Base-by-base conservation (phyloP, 2,329 filamentous ascomycete species). In the Hypoxylon sp. region DNA sequence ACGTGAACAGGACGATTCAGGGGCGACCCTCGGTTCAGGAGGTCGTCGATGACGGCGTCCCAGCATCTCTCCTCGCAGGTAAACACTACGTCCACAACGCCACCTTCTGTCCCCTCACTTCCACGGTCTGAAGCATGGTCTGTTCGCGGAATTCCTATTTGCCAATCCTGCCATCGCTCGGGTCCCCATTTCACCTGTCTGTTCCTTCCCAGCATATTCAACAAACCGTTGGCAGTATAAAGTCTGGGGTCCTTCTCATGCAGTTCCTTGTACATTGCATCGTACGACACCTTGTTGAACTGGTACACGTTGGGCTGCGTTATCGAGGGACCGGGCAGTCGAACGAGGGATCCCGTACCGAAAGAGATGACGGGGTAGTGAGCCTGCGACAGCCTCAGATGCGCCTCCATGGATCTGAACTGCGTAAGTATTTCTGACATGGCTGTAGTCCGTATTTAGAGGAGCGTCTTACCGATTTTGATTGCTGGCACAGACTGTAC, bases 11-110 rank as follows among this genome's bases (percentile, higher is more conserved):
- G 94, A 1, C 93, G 85, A 78, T 99, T 99, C 61, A 99, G 83
- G 2, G 92, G 91, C 0, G 91, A 89, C 6, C 95, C 96, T 67
- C 96, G 88, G 73, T 89, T 92, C 67, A 97, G 87, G 54, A 99
- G 83, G 77, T 99, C 95, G 73, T 99, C 96, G 9, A 99, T 87
- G 32, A 99, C 96, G 3, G 96, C 94, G 79, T 99, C 96, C 93
- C 96, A 99, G 77, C 96, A 99, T 65, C 96, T 86, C 80, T 99
- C 96, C 78, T 99, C 96, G 76, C 96, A 99, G 0, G 96, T 99
- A 71, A 99, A 94, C 62, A 99, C 94, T 5, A 98, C 83, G 76
- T 99, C 96, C 0, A 97, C 94, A 3, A 97, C 85, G 5, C 96
- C 96, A 6, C 90, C 91, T 78, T 99, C 96, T 6, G 92, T 91